Conservation (phyloP, 768 basidiomycete genomes). For the Thelephora ganbajun region DNA sequence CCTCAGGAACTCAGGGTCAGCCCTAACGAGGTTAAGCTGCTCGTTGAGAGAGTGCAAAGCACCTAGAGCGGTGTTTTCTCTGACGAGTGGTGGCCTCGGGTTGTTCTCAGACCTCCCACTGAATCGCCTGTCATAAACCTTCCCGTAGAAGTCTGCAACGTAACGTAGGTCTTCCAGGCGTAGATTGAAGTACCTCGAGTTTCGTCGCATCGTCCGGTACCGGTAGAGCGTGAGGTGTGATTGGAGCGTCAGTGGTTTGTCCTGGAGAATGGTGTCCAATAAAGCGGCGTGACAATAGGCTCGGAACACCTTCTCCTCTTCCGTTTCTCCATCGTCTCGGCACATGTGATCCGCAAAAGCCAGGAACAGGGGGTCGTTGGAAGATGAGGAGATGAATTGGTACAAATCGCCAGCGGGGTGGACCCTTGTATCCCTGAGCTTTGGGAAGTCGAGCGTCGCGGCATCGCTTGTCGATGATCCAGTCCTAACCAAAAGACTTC, state of each 20-base stretch:
- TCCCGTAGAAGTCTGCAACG: conserved; percentile 62
- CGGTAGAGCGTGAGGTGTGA: conserved; percentile 61
- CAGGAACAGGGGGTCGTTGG: conserved; percentile 66
- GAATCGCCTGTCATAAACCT: conserved; percentile 61
- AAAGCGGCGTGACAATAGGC: conserved; percentile 64
- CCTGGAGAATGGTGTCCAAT: conserved; percentile 82
- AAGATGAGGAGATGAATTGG: conserved; percentile 79
- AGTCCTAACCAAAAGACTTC: conserved; percentile 81
- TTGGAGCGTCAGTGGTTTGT: conserved; percentile 70
- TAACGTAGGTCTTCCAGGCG: conserved; percentile 64
- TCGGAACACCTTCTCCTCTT: conserved; percentile 47
- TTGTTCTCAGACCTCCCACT: conserved; percentile 59
- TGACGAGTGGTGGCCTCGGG: conserved; percentile 48
- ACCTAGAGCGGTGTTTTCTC: conserved; percentile 58
- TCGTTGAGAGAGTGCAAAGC: conserved; percentile 49
- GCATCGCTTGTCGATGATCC: conserved; percentile 76
- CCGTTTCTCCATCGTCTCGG: conserved; percentile 42
- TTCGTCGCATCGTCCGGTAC: conserved; percentile 46
- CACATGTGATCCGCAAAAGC: conserved; percentile 74
- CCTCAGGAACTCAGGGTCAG: conserved; percentile 23
- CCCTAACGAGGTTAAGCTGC: conserved; percentile 34
- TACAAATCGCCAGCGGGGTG: conserved; percentile 64
- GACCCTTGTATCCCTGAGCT: conserved; percentile 47
- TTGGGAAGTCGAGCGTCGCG: conserved; percentile 76
- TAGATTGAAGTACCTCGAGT: conserved; percentile 49